Conservation (phyloP, 2,329 filamentous ascomycete species). For the Aureobasidium sp. region DNA sequence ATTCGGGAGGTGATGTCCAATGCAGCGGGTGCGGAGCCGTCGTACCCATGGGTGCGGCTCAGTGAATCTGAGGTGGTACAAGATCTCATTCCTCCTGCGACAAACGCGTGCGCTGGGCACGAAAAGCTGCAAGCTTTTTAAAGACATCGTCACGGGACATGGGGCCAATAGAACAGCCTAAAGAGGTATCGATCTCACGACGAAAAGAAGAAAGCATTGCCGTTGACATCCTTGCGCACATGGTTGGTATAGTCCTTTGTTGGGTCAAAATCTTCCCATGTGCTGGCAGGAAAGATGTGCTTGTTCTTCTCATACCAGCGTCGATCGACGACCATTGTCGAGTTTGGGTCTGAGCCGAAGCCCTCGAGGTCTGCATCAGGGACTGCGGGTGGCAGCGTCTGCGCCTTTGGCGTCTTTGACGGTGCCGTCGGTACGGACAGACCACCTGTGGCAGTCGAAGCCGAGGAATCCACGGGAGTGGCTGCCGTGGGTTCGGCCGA, state of each 20-base stretch:
- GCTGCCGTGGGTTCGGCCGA: conserved; percentile 40
- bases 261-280: conserved; percentile 92
- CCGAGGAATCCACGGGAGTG: conserved; percentile 23
- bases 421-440: conserved; percentile 8
- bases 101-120: neutral
- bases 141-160: neutral
- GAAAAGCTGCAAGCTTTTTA: neutral
- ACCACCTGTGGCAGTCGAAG: conserved; percentile 9
- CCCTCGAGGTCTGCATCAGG: conserved; percentile 58
- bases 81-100: neutral
- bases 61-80: neutral
- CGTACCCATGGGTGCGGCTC: neutral
- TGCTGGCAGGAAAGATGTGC: conserved; percentile 92
- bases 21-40: conserved; percentile 8
- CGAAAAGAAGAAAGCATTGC: conserved; percentile 74
- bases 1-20: neutral
- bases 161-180: neutral
- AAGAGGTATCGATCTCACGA: neutral
- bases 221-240: conserved; percentile 72
- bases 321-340: conserved; percentile 91
- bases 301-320: conserved; percentile 98
- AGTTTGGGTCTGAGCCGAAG: conserved; percentile 62
- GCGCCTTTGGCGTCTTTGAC: conserved; percentile 1
- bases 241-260: conserved; percentile 74
- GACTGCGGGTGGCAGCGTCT: conserved; percentile 28